Evolutionary conservation across 306 rosid species (phyloP), one percentile per base, ranked within the genome.

Genomic region (Glycyrrhiza uralensis): DNA sequence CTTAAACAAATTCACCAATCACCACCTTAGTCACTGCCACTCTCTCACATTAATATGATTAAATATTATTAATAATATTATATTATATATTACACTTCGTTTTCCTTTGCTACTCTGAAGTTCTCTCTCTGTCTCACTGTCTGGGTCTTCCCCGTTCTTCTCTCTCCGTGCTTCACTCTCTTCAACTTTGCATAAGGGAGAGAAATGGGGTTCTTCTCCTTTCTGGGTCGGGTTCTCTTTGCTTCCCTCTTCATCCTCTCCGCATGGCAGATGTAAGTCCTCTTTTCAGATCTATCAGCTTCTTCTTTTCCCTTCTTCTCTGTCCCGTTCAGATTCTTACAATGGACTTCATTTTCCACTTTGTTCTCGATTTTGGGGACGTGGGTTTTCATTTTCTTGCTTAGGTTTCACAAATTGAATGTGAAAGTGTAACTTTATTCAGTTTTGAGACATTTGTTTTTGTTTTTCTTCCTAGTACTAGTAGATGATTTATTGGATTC

Each of bases 221-320:
- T 87, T 76, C 85, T 89, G 66, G 97, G 97, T 71, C 90, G 97
- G 4, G 87, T 89, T 28, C 92, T 91, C 63, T 91, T 91, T 76
- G 92, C 97, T 35, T 84, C 97, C 32, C 67, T 91, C 82, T 91
- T 91, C 85, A 87, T 91, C 81, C 88, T 89, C 77, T 89, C 97
- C 11, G 96, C 97, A 6, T 85, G 89, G 88, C 95, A 88, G 83
- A 78, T 85, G 97, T 88, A 85, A 76, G 76, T 56, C n/a, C 61
- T 19, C 74, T 28, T 18, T 11, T 46, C 74, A 78, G 81, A 82
- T 89, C 86, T 66, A 36, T 18, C 15, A 22, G 6, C 29, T 39
- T 23, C 9, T 1, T 29, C 19, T 74, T 18, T 26, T 18, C 8
- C 5, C 0, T n/a, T n/a, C n/a, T n/a, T n/a, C n/a, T n/a, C n/a